Evolutionary conservation across 352 stramenopile genomes (phyloP), one percentile per base, ranked within the genome.

Genomic region (Phytophthora ohioensis): DNA sequence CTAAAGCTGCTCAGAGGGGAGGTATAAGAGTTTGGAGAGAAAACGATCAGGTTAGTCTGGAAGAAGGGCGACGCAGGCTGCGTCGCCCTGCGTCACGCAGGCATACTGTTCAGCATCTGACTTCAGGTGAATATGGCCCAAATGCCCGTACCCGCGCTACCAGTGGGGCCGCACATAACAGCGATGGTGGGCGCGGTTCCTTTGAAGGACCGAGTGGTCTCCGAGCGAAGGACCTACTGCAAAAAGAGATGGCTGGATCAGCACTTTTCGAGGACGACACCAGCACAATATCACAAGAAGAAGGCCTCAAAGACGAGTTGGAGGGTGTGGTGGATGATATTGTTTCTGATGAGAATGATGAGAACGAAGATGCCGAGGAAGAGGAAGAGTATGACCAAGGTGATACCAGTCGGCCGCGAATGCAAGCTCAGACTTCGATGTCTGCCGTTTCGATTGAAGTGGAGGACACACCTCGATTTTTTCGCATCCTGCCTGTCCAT

Each of bases 381-480:
- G 73, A 67, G 0, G 51, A 67, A 21, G 67, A 62, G 0, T 52
- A 63, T 10, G 57, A 49, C 2, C 45, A 49, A 38, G 39, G 64
- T 17, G 55, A 66, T 49, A 9, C 34, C 0, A 54, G 1, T 64
- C 34, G 8, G 0, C 42, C 41, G 31, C 48, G 55, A 41, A 9
- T 59, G 21, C 64, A 68, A 59, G 35, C 48, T 68, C 53, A 66
- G 42, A 68, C 68, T 9, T 56, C 69, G 17, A 53, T 62, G 48
- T 93, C 85, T 5, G 72, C 76, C 17, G 66, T 81, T 8, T 95
- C 87, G 12, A 85, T 92, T 34, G 88, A 93, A 45, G 82, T 95
- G 6, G 80, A 92, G 36, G 87, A 95, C 53, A 95, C 88, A 9
- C 88, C 88, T 21, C 88, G 88, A 0, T 95, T 93, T 36, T 77